Evolutionary conservation across 805 yeast genomes (phyloP).

Genomic region (Hanseniaspora guilliermondii): DNA sequence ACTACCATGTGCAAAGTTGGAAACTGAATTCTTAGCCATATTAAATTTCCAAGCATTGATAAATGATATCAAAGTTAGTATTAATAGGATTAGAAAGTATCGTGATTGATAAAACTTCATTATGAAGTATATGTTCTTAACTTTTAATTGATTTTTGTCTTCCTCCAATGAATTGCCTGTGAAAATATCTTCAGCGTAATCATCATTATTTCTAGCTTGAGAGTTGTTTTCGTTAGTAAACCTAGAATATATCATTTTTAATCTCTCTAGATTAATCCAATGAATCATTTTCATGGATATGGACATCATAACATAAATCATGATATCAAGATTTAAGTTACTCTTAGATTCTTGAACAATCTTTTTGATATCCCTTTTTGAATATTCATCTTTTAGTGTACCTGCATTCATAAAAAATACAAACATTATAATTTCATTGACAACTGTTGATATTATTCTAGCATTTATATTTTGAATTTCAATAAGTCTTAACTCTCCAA

Average conservation of each 20-base stretch:
- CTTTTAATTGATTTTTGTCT: neutral
- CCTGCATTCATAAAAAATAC: conserved; percentile 40
- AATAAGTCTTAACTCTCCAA: conserved; percentile 62
- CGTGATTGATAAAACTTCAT: conserved; percentile 3
- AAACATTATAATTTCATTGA: conserved; percentile 45
- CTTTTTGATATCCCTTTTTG: conserved; percentile 30
- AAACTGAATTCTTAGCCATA: neutral
- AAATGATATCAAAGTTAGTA: neutral
- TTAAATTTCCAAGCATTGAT: neutral
- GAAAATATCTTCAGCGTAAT: conserved; percentile 15
- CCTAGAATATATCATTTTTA: conserved; percentile 20
- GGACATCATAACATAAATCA: conserved; percentile 56
- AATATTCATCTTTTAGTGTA: conserved; percentile 29
- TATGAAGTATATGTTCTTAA: neutral
- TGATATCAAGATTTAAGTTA: conserved; percentile 37
- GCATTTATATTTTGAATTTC: conserved; percentile 68
- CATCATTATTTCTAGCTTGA: conserved; percentile 15
- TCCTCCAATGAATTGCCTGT: conserved; percentile 15
- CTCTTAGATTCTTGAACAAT: conserved; percentile 5
- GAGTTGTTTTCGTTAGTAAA: conserved; percentile 15
- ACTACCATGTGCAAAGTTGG: neutral
- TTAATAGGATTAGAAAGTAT: neutral
- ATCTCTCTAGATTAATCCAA: conserved; percentile 37
- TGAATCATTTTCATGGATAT: neutral
- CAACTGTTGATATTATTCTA: conserved; percentile 49